Evolutionary conservation across 2,329 filamentous ascomycete species (phyloP), one percentile per base, ranked within the genome.

Genomic region (Neopestalotiopsis rosae): DNA sequence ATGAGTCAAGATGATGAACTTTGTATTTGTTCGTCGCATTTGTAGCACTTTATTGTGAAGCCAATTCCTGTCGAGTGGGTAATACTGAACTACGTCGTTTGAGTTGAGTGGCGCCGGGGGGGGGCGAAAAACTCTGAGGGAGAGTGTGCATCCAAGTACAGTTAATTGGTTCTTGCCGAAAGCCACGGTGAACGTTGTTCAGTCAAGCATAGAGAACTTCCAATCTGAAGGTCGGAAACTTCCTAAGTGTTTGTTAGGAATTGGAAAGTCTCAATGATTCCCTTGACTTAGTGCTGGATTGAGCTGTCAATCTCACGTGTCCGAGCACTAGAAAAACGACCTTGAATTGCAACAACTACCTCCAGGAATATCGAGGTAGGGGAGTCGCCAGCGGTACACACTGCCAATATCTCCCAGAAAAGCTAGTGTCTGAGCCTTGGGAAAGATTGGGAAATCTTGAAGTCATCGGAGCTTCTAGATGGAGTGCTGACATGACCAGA

Each of bases 361-460:
- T 72, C 13, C 78, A 10, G 90, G 75, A 71, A 90, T 90, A 1
- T 42, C 66, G 42, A 84, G 78, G 71, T 24, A 28, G 24, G 24
- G 24, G 24, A 83, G 0, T 83, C 81, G 14, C 80, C 73, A 57
- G 84, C 79, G 70, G 1, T 68, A 72, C 28, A 81, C 65, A 68
- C 83, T 82, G 61, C 87, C 88, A 65, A 90, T 86, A 71, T 90
- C 87, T 28, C 88, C 88, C 0, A 90, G 80, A 0, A 90, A 80
- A 0, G 86, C 87, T 2, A 90, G 80, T 68, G 85, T 82, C 0
- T 85, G 84, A 1, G 87, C 84, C 64, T 77, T 79, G 1, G 84
- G 82, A 0, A 73, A 64, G 28, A 89, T 84, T 84, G 73, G 72
- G 86, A 90, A 30, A 78, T 28, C 40, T 87, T 83, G 74, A 90